A percentile compares a stretch with the other conserved stretches of the same genome.
Evolutionary conservation across 176 grass and related monocot species (phyloP).

Genomic region (Triticum aestivum): IWGSC_CS_RefSeq_v2.1 NC_057800.1:706580441-706580940

Average conservation of each 20-base stretch:
- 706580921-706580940: background rate
- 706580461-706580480: background rate
- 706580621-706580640: no score
- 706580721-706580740: background rate
- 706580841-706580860: background rate
- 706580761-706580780: background rate
- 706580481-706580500: background rate
- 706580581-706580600: no score
- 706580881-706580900: background rate
- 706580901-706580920: background rate
- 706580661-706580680: no score
- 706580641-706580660: no score
- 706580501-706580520: background rate
- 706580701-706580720: background rate
- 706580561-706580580: no score
- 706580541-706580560: no score
- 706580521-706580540: no score
- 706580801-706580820: background rate
- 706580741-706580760: background rate
- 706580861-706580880: background rate
- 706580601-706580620: no score
- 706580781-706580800: background rate
- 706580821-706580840: background rate
- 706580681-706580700: no score
- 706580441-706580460: background rate